These are phyloP conservation scores for Coniferiporia weirii DNA, from an alignment of 1,284 basidiomycete species.

Conservation along the genomic window DNA sequence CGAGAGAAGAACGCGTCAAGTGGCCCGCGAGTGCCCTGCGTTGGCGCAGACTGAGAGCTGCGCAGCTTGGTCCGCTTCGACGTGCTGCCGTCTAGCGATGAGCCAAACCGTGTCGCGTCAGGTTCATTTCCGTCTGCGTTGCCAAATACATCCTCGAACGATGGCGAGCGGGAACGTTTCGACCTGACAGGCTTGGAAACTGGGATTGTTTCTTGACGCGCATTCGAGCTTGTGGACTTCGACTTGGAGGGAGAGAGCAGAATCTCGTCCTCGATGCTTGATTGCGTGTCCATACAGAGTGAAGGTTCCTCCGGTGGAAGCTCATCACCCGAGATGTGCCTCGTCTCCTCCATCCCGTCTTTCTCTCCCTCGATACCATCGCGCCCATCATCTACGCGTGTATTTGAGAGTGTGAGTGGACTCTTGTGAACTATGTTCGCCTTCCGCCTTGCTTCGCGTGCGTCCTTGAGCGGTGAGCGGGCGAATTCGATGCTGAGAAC, in stretches of 20 bases:
- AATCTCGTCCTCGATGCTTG: conserved; percentile 6
- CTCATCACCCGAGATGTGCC: neutral
- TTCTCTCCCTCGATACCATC: neutral
- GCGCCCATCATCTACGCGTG: neutral
- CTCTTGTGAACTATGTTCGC: neutral
- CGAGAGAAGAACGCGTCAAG: conserved; percentile 14
- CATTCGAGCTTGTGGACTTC: neutral
- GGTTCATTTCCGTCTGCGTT: neutral
- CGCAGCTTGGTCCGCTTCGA: neutral
- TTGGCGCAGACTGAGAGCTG: too few relatives aligned
- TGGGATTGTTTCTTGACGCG: neutral
- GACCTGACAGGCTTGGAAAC: neutral
- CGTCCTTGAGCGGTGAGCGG: conserved; percentile 18
- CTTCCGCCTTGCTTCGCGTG: conserved; percentile 14
- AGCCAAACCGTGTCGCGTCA: neutral
- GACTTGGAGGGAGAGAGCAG: conserved; percentile 1
- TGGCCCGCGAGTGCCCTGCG: neutral
- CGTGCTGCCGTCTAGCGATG: neutral
- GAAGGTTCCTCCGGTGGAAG: neutral
- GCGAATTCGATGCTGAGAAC: conserved; percentile 11
- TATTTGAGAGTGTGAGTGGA: neutral
- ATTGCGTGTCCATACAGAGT: neutral
- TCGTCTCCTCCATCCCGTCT: neutral
- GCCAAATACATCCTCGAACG: neutral
- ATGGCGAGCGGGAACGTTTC: conserved; percentile 11